Conservation (phyloP, 768 basidiomycete species). For the Kwoniella heveanensis region DNA sequence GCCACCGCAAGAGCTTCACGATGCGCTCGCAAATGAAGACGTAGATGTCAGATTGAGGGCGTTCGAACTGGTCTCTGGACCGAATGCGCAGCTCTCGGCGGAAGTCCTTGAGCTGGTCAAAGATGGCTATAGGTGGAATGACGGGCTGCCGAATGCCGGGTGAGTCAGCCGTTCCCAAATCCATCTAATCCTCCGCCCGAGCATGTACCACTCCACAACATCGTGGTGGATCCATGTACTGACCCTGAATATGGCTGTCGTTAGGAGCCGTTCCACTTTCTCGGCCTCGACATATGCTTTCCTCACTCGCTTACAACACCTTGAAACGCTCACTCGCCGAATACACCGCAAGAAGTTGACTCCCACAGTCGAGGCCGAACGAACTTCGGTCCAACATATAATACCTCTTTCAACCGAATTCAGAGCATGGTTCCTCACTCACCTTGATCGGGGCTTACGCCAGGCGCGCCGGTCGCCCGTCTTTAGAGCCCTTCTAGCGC, state of each 20-base stretch:
- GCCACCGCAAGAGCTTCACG: slow-evolving; percentile 22
- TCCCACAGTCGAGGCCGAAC: slow-evolving; percentile 5
- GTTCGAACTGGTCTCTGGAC: slow-evolving; percentile 31
- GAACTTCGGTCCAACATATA: not conserved
- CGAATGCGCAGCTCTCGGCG: slow-evolving; percentile 25
- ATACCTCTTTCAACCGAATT: slow-evolving; percentile 10
- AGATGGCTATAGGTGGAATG: slow-evolving; percentile 30
- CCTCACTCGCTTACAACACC: slow-evolving; percentile 26
- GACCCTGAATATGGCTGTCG: not conserved
- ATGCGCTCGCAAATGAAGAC: slow-evolving; percentile 36
- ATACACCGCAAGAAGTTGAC: slow-evolving; percentile 9
- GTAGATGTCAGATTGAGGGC: slow-evolving; percentile 35
- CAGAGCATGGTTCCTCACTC: slow-evolving; percentile 33
- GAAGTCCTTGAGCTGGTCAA: slow-evolving; percentile 30
- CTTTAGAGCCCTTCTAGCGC: slow-evolving; percentile 27
- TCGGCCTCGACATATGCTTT: slow-evolving; percentile 34
- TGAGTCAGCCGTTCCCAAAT: slow-evolving; percentile 26
- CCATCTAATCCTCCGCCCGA: not conserved
- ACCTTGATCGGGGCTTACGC: slow-evolving; percentile 31
- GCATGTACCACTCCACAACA: too few relatives aligned
- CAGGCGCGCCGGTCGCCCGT: slow-evolving; percentile 35
- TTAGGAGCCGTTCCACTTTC: slow-evolving; percentile 36
- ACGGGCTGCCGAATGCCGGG: slow-evolving; percentile 32
- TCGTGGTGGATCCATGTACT: too few relatives aligned
- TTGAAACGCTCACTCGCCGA: slow-evolving; percentile 10